A percentile compares a stretch with the other conserved stretches of the same genome.
These are phyloP conservation scores for Rhipidocladum racemiflorum DNA, from an alignment of 176 grass and related monocot species.

Conservation along the genomic window DNA sequence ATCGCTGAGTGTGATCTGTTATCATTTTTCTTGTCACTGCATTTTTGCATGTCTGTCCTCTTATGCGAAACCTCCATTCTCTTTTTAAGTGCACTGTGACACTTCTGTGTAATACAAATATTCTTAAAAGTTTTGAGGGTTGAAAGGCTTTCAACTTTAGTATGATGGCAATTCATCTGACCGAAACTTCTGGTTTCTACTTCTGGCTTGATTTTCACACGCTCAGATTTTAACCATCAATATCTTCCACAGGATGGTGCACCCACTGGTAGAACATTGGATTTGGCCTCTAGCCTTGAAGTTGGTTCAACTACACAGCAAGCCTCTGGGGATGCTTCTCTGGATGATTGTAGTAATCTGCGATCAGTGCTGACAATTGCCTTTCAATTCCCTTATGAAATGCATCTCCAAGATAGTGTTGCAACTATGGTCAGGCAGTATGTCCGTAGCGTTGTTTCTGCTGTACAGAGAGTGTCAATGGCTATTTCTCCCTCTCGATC, in stretches of 20 bases:
- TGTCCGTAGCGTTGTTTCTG: conserved; percentile 78
- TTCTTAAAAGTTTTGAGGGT: neutral
- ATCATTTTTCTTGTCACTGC: neutral
- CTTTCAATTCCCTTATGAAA: conserved; percentile 92
- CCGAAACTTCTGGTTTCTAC: neutral
- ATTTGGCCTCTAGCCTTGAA: conserved; percentile 94
- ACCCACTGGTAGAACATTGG: conserved; percentile 65
- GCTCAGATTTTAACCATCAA: conserved; percentile 19
- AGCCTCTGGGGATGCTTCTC: conserved; percentile 32
- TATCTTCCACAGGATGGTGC: conserved; percentile 58
- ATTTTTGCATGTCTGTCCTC: neutral
- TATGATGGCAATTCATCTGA: neutral
- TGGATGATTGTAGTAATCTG: conserved; percentile 53
- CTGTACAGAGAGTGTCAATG: conserved; percentile 88
- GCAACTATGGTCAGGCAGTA: conserved; percentile 89
- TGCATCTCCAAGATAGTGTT: conserved; percentile 82
- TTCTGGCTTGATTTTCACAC: neutral
- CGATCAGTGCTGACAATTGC: conserved; percentile 92
- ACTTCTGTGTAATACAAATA: neutral
- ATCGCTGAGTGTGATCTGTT: neutral
- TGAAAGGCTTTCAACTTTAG: neutral
- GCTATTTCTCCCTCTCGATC: conserved; percentile 62
- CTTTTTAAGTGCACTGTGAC: neutral
- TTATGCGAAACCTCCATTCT: neutral
- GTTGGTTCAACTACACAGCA: conserved; percentile 56